A percentile compares a stretch with the other conserved stretches of the same genome.
Evolutionary conservation across 495 filamentous ascomycete species (phyloP).

Genomic region (Podospora bellae-mahoneyi): DNA sequence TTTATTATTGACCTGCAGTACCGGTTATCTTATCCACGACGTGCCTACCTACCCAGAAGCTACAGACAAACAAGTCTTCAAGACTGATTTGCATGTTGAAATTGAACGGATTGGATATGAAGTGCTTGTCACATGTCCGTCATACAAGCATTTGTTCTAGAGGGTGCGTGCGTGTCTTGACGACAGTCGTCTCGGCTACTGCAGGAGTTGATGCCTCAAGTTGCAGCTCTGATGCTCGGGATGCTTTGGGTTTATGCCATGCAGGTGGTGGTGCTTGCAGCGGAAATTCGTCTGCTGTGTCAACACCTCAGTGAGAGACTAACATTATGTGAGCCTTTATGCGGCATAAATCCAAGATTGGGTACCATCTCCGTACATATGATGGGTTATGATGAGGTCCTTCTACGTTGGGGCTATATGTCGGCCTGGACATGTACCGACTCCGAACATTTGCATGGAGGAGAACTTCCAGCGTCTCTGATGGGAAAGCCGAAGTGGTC

Average conservation of each 20-base stretch:
- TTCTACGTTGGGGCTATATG: neutral
- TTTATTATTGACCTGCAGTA: too few relatives aligned
- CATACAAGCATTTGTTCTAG: neutral
- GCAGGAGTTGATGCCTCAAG: neutral
- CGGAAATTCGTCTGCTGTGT: neutral
- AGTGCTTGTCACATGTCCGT: neutral
- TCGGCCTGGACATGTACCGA: neutral
- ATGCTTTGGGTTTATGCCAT: neutral
- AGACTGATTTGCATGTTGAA: too few relatives aligned
- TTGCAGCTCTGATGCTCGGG: neutral
- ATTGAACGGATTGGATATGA: too few relatives aligned
- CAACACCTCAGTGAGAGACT: too few relatives aligned
- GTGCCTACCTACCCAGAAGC: too few relatives aligned
- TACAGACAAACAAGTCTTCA: too few relatives aligned
- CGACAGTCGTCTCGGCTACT: neutral
- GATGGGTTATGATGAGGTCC: neutral
- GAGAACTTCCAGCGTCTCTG: neutral
- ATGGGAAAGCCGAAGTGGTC: neutral
- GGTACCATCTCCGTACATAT: neutral
- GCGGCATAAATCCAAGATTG: neutral
- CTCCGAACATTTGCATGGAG: neutral
- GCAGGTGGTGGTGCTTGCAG: neutral
- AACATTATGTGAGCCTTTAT: neutral
- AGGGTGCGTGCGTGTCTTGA: neutral
- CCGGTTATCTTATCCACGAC: too few relatives aligned